Percentiles rank a stretch among this genome's conserved stretches.
phyloP scores from a whole-genome alignment of 169 alveolate genomes.

The Eimeria necatrix region DNA sequence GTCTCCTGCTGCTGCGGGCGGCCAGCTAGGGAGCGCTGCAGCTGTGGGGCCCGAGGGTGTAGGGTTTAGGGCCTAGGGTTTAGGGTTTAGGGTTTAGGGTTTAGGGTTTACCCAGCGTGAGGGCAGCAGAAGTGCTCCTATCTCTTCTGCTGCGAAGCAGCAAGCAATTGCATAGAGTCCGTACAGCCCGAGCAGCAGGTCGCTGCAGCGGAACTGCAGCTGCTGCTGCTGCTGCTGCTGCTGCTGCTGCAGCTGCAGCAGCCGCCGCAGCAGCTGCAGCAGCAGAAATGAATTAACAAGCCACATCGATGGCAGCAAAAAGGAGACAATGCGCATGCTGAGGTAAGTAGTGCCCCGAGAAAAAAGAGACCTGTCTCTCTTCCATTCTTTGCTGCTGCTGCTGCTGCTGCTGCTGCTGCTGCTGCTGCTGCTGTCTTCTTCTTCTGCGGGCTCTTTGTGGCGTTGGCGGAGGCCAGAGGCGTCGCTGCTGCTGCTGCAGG shows the following conservation, averaged over 20 bases:
- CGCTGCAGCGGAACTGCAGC: background rate
- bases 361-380: background rate
- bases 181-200: background rate
- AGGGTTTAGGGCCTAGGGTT: background rate
- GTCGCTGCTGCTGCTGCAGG: background rate
- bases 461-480: background rate
- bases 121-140: background rate
- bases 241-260: too few species aligned
- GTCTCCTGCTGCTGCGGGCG: background rate
- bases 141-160: background rate
- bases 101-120: background rate
- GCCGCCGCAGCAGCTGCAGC: too few species aligned
- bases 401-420: background rate
- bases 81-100: slow-evolving; percentile 31
- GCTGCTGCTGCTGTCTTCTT: background rate
- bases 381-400: background rate
- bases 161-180: background rate
- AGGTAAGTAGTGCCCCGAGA: background rate
- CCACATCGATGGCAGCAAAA: background rate
- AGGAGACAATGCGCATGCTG: background rate
- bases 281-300: too few species aligned
- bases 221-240: too few species aligned
- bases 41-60: background rate
- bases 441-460: background rate
- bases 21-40: background rate